A percentile compares a stretch with the other conserved stretches of the same genome.
phyloP scores from a whole-genome alignment of 106 monocot species.

The Platanthera zijinensis region DNA sequence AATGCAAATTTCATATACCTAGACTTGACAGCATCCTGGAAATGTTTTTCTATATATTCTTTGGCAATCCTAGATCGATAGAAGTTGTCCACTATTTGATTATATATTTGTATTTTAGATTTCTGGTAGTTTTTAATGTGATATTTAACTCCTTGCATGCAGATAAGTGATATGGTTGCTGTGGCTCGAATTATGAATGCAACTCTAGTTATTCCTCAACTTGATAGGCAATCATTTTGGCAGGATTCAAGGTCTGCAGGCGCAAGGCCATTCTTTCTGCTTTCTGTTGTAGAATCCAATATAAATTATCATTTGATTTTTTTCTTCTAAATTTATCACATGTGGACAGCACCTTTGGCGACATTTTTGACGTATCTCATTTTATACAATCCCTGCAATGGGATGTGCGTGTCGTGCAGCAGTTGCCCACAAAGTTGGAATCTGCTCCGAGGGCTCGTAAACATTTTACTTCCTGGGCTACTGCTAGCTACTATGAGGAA shows the following conservation, averaged over 20 bases:
- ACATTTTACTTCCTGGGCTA: slow-evolving; percentile 86
- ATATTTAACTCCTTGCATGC: slow-evolving; percentile 6
- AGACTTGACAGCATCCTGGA: too few relatives aligned
- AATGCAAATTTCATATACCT: too few relatives aligned
- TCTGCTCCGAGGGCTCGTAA: slow-evolving; percentile 72
- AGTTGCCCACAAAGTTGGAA: slow-evolving; percentile 65
- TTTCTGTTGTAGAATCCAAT: neutral
- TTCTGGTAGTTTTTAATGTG: neutral
- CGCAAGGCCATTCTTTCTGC: neutral
- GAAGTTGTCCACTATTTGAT: neutral
- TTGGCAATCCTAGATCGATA: neutral
- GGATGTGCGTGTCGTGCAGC: slow-evolving; percentile 57
- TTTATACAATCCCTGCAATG: slow-evolving; percentile 72
- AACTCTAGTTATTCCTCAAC: slow-evolving; percentile 76
- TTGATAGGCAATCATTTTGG: slow-evolving; percentile 93
- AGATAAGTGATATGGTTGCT: slow-evolving; percentile 98
- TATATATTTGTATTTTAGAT: neutral
- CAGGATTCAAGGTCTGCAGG: slow-evolving; percentile 69
- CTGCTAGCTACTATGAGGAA: slow-evolving; percentile 72
- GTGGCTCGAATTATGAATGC: slow-evolving; percentile 92
- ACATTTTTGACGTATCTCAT: slow-evolving; percentile 84
- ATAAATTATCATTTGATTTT: neutral
- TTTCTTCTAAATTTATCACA: slow-evolving; percentile 3
- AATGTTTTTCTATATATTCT: neutral
- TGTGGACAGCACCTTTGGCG: slow-evolving; percentile 58